A percentile compares a stretch with the other conserved stretches of the same genome.
phyloP scores from a whole-genome alignment of 2,329 filamentous ascomycete species.

The Xylariomycetidae sp. region DNA sequence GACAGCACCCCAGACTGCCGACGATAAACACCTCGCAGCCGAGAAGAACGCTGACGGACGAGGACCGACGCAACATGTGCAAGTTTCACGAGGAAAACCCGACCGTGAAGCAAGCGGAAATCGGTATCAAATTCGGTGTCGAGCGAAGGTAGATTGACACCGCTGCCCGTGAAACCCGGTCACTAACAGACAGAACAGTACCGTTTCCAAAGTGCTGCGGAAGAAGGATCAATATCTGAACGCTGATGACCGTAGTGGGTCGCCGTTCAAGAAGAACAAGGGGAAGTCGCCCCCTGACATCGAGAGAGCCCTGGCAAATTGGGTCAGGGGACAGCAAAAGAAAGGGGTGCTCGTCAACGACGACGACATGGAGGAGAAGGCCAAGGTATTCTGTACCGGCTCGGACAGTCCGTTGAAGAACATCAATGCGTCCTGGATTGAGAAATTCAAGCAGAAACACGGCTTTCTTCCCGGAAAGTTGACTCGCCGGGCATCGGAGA shows the following conservation, averaged over 20 bases:
- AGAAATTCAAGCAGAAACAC: slow-evolving; percentile 93
- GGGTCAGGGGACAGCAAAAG: slow-evolving; percentile 75
- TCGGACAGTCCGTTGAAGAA: slow-evolving; percentile 66
- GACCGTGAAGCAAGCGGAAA: slow-evolving; percentile 88
- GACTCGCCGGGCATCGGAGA: slow-evolving; percentile 54
- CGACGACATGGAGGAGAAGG: slow-evolving; percentile 78
- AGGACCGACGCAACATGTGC: slow-evolving; percentile 89
- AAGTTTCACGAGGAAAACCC: slow-evolving; percentile 88
- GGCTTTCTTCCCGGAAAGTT: slow-evolving; percentile 44
- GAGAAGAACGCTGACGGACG: slow-evolving; percentile 82
- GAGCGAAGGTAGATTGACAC: slow-evolving; percentile 73
- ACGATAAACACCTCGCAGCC: slow-evolving; percentile 56
- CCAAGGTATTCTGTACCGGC: slow-evolving; percentile 69
- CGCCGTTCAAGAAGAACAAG: slow-evolving; percentile 76
- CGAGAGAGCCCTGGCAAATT: slow-evolving; percentile 82
- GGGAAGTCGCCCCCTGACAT: slow-evolving; percentile 80
- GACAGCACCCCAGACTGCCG: slow-evolving; percentile 45
- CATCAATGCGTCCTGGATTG: slow-evolving; percentile 74
- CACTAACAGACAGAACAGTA: slow-evolving; percentile 52
- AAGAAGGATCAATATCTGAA: slow-evolving; percentile 93
- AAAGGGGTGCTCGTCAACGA: slow-evolving; percentile 70
- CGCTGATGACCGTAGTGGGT: slow-evolving; percentile 70
- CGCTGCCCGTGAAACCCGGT: slow-evolving; percentile 6
- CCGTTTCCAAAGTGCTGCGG: slow-evolving; percentile 94
- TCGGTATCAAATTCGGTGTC: slow-evolving; percentile 90